A percentile compares a stretch with the other conserved stretches of the same genome.
phyloP scores from a whole-genome alignment of 768 basidiomycete species.

The Auriscalpium microsporum region DNA sequence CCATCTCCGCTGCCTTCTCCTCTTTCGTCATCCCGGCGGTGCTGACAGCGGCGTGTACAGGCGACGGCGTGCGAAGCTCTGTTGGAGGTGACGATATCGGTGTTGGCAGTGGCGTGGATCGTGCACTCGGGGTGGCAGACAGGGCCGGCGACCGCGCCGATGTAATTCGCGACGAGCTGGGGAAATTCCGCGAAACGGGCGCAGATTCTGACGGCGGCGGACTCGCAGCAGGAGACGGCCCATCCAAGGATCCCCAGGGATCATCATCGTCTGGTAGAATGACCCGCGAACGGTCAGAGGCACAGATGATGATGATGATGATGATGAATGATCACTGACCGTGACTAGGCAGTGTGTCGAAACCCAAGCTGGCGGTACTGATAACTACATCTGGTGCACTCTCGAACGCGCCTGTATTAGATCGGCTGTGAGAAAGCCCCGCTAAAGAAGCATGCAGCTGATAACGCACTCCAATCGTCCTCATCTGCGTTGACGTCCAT shows the following conservation, averaged over 20 bases:
- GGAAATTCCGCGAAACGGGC: background rate
- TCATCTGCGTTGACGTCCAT: conserved; percentile 92
- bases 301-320: background rate
- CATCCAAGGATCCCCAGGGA: conserved; percentile 15
- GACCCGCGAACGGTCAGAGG: background rate
- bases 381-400: conserved; percentile 21
- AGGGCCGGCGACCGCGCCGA: conserved; percentile 3
- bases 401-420: conserved; percentile 24
- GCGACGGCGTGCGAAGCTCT: conserved; percentile 8
- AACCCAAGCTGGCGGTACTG: conserved; percentile 20
- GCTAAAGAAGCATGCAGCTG: background rate
- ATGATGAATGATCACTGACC: background rate
- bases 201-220: conserved; percentile 4
- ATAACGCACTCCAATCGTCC: conserved; percentile 83
- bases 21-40: conserved; percentile 66
- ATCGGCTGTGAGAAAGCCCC: background rate
- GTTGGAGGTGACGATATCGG: conserved; percentile 19
- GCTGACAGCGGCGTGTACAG: conserved; percentile 20
- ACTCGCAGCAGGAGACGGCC: conserved; percentile 1
- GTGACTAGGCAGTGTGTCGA: conserved; percentile 5
- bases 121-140: conserved; percentile 9
- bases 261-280: conserved; percentile 7
- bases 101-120: conserved; percentile 17
- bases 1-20: conserved; percentile 91
- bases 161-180: background rate